Evolutionary conservation across 257 asterid genomes (phyloP), one percentile per base, ranked within the genome.

Genomic region (Ballota nigra): DNA sequence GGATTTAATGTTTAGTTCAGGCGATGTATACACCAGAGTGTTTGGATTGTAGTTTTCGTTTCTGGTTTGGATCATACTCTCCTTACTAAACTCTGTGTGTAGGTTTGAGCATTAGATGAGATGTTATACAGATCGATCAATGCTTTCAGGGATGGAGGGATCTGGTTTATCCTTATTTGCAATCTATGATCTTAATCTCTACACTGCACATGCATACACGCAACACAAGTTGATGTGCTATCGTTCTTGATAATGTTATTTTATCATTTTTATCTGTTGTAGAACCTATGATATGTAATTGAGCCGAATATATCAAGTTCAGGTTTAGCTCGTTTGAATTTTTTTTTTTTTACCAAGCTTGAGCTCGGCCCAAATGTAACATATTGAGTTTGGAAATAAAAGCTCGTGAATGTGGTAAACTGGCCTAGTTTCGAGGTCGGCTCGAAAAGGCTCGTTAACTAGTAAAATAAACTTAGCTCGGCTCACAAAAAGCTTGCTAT

Each of bases 11-110:
- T 81, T 81, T 63, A 82, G 79, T 80, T 80, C 95, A 15, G 86
- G 92, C 1, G 96, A 92, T 78, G 82, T 83, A 81, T 87, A 83
- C 85, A 77, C 78, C 75, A 83, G 85, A 81, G 85, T 86, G 45
- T 87, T 83, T 67, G 87, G 89, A 73, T 84, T 81, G 95, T 87
- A 84, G 87, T 70, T 69, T 26, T 45, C 16, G 51, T 36, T 33
- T 20, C 11, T 24, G 66, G 52, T 47, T 29, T 51, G 70, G 75
- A 75, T 67, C 75, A 10, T 72, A 63, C 59, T 64, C 47, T 38
- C 64, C 43, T 60, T 58, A 49, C 62, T 66, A 68, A 72, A 79
- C 83, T 66, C 72, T 73, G 66, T 59, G 58, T 75, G 80, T 71
- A 65, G 68, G 62, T 56, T 64, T 57, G 74, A 57, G 82, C 73